These are phyloP conservation scores for Scutellaria galericulata DNA, from an alignment of 257 asterid genomes.

Conservation along the genomic window DNA sequence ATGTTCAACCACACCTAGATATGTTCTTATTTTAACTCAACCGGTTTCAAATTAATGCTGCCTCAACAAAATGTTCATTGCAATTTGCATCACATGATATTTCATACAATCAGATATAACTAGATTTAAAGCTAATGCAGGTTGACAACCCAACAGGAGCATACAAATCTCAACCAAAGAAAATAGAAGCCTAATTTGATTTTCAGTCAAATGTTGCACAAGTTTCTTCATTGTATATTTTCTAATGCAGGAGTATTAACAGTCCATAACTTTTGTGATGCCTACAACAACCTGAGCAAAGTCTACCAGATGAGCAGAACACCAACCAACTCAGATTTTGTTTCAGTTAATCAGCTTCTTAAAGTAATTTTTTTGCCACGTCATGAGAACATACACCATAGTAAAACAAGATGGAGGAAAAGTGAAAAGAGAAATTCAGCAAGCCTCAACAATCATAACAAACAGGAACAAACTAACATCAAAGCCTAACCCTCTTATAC, in stretches of 20 bases:
- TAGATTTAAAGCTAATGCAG: constrained; percentile 12
- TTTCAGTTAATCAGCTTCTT: constrained; percentile 14
- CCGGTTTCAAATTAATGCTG: not conserved
- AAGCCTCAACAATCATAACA: constrained; percentile 17
- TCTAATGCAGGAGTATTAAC: constrained; percentile 9
- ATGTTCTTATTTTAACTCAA: not conserved
- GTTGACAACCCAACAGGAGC: not conserved
- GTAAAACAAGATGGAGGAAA: constrained; percentile 10
- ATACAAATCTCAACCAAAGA: not conserved
- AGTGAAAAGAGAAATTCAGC: constrained; percentile 8
- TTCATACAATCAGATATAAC: not conserved
- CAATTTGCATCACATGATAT: not conserved
- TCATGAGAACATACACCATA: constrained; percentile 14
- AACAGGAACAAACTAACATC: constrained; percentile 7
- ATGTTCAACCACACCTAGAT: not conserved
- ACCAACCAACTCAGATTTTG: constrained; percentile 11
- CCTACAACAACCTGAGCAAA: not conserved
- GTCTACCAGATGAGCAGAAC: constrained; percentile 14
- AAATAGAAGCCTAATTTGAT: constrained; percentile 17
- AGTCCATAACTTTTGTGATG: not conserved
- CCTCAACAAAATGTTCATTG: not conserved
- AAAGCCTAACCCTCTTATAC: constrained; percentile 5
- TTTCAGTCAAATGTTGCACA: not conserved
- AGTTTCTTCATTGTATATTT: constrained; percentile 15
- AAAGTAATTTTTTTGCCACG: constrained; percentile 8